These are phyloP conservation scores for Sugiyamaella grinbergsii DNA, from an alignment of 1,139 yeast genomes.

Conservation along the genomic window DNA sequence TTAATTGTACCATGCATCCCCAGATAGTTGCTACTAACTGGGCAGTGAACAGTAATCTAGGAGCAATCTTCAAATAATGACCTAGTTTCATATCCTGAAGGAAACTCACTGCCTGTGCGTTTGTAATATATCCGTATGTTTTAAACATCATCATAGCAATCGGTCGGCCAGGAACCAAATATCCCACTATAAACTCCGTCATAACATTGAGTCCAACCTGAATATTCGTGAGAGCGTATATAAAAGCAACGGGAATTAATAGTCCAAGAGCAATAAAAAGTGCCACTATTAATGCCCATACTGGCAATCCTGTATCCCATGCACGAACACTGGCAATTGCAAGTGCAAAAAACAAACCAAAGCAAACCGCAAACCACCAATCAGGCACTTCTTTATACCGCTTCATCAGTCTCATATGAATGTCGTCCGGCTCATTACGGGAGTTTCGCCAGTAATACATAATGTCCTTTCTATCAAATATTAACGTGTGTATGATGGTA, in stretches of 20 bases:
- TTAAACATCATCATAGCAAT: slow-evolving; percentile 63
- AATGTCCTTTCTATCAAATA: slow-evolving; percentile 60
- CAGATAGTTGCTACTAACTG: slow-evolving; percentile 49
- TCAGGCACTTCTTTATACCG: slow-evolving; percentile 62
- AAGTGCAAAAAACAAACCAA: slow-evolving; percentile 52
- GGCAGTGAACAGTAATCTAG: slow-evolving; percentile 58
- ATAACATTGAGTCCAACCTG: slow-evolving; percentile 60
- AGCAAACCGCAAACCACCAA: slow-evolving; percentile 62
- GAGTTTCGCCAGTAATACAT: slow-evolving; percentile 49
- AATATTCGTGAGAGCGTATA: slow-evolving; percentile 58
- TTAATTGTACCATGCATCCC: slow-evolving; percentile 44
- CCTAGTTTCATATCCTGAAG: slow-evolving; percentile 62
- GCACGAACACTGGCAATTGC: slow-evolving; percentile 52
- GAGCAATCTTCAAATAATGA: slow-evolving; percentile 64
- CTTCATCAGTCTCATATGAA: slow-evolving; percentile 64
- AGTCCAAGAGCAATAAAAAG: slow-evolving; percentile 54
- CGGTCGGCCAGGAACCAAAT: slow-evolving; percentile 63
- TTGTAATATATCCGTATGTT: slow-evolving; percentile 61
- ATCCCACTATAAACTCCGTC: slow-evolving; percentile 64
- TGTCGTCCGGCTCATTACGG: slow-evolving; percentile 54
- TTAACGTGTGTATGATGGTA: slow-evolving; percentile 55
- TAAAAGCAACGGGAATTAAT: slow-evolving; percentile 57
- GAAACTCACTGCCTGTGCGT: slow-evolving; percentile 59
- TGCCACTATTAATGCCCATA: slow-evolving; percentile 60
- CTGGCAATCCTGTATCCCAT: slow-evolving; percentile 47